Evolutionary conservation across 1,139 yeast genomes (phyloP).

Genomic region (Meyerozyma sp.): DNA sequence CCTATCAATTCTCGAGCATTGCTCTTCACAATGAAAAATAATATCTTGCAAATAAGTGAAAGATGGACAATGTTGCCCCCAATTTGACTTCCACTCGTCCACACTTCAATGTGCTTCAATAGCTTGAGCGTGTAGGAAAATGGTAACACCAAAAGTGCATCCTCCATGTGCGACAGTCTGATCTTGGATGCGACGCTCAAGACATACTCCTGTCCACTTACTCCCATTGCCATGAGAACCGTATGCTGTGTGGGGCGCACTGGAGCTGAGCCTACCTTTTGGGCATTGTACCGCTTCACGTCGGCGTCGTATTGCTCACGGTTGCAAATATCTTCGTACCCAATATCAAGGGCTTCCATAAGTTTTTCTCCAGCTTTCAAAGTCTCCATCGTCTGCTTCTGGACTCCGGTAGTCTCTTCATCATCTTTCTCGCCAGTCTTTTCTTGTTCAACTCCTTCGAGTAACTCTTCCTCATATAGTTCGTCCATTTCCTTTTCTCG

Average conservation of each 20-base stretch:
- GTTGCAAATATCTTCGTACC: constrained; percentile 65
- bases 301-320: constrained; percentile 39
- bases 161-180: constrained; percentile 83
- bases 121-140: constrained; percentile 75
- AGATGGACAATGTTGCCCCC: constrained; percentile 43
- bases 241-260: constrained; percentile 62
- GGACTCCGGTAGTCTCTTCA: constrained; percentile 63
- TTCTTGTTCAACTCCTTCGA: constrained; percentile 58
- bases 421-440: constrained; percentile 41
- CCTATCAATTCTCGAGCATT: constrained; percentile 73
- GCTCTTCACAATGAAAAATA: constrained; percentile 65
- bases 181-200: constrained; percentile 65
- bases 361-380: constrained; percentile 91
- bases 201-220: constrained; percentile 75
- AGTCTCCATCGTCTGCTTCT: constrained; percentile 84
- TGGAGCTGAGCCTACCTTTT: constrained; percentile 42
- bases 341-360: constrained; percentile 89
- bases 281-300: constrained; percentile 29
- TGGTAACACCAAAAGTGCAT: constrained; percentile 85
- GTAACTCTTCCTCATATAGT: constrained; percentile 70
- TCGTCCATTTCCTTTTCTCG: constrained; percentile 94
- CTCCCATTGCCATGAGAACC: constrained; percentile 62
- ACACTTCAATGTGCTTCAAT: constrained; percentile 65
- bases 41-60: constrained; percentile 64
- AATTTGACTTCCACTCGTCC: constrained; percentile 54